These are phyloP conservation scores for Paramecium sonneborni DNA, from an alignment of 73 alveolate species.

Conservation along the genomic window DNA sequence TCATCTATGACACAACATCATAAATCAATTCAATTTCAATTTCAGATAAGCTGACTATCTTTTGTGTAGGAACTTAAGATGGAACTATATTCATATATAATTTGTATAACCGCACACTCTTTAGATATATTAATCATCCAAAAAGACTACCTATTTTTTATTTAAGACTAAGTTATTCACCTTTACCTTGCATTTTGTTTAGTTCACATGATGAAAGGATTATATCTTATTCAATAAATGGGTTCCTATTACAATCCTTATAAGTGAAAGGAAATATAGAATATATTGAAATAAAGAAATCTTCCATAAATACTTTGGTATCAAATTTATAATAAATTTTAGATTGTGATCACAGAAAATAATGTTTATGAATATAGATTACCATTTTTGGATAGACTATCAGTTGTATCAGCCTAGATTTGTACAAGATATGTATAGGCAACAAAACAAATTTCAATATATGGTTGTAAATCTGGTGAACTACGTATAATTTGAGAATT, in stretches of 20 bases:
- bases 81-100: background rate
- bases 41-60: background rate
- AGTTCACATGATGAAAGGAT: conserved; percentile 4
- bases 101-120: conserved; percentile 17
- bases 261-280: background rate
- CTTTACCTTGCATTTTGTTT: background rate
- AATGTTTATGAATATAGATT: background rate
- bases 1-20: background rate
- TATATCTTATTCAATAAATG: background rate
- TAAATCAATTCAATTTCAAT: background rate
- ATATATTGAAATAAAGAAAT: background rate
- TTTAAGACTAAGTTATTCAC: background rate
- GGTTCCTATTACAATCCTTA: background rate
- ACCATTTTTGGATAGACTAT: background rate
- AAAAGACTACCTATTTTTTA: background rate
- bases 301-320: background rate
- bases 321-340: background rate
- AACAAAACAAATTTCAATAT: background rate
- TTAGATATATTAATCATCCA: background rate
- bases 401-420: background rate
- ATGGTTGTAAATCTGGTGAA: background rate
- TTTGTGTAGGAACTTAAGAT: conserved; percentile 15
- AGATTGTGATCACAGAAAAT: background rate
- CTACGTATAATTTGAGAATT: background rate
- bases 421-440: background rate